Percentiles rank a stretch among this genome's conserved stretches.
Evolutionary conservation across 768 basidiomycete species (phyloP).

Genomic region (Rhodotorula sphaerocarpa): DNA sequence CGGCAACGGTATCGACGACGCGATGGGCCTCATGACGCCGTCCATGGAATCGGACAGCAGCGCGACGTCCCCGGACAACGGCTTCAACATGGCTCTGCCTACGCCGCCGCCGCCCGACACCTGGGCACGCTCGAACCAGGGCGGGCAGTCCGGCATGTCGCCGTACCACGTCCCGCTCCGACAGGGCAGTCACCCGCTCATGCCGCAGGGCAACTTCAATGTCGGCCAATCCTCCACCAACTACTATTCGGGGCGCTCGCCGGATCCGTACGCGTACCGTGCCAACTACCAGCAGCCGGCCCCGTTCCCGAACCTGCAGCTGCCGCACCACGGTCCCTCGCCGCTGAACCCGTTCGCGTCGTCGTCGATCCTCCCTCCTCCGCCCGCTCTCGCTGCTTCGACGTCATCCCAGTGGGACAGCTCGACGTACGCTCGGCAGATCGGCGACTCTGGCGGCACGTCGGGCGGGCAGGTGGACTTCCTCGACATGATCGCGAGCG

Average conservation of each 20-base stretch:
- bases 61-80: constrained; percentile 26
- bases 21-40: constrained; percentile 7
- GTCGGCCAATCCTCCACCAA: background rate
- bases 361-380: background rate
- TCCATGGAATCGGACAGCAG: constrained; percentile 21
- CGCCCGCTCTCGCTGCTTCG: background rate
- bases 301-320: constrained; percentile 10
- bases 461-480: constrained; percentile 18
- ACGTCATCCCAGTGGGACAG: constrained; percentile 23
- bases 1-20: constrained; percentile 13
- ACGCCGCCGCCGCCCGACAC: constrained; percentile 18
- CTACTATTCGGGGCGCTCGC: constrained; percentile 23
- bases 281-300: constrained; percentile 3
- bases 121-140: background rate
- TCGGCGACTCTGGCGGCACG: constrained; percentile 4
- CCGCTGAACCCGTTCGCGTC: constrained; percentile 27
- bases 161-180: constrained; percentile 23
- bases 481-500: constrained; percentile 24
- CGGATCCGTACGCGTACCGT: constrained; percentile 14
- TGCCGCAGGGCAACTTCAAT: constrained; percentile 19
- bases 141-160: constrained; percentile 4
- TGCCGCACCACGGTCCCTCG: constrained; percentile 14
- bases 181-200: background rate
- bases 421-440: constrained; percentile 22
- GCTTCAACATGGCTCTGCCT: constrained; percentile 17